phyloP scores from a whole-genome alignment of 202 grass and related monocot species.

The Elaeis oleifera region DNA sequence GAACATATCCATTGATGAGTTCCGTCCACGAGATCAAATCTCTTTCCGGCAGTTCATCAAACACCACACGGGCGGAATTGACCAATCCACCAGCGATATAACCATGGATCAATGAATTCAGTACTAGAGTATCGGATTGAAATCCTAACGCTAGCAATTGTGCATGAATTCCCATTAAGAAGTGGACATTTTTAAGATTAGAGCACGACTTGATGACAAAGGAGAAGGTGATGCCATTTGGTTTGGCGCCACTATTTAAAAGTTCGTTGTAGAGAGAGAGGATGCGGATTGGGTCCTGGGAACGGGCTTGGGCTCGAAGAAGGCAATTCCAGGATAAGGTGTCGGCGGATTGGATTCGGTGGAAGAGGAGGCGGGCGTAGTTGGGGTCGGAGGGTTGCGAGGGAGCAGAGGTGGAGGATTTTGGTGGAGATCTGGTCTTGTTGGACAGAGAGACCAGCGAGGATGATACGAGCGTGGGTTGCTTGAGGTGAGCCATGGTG shows the following conservation, averaged over 20 bases:
- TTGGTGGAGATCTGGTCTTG: constrained; percentile 6
- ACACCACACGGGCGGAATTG: constrained; percentile 5
- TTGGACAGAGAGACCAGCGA: constrained; percentile 2
- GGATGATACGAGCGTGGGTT: constrained; percentile 19
- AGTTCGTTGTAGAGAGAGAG: constrained; percentile 7
- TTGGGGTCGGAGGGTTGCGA: constrained; percentile 6
- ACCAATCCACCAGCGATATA: constrained; percentile 10
- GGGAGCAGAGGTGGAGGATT: constrained; percentile 16
- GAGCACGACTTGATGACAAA: constrained; percentile 16
- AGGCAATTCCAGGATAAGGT: constrained; percentile 6
- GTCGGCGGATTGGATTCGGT: constrained; percentile 5
- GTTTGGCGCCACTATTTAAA: background rate
- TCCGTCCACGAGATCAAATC: no score
- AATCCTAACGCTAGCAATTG: constrained; percentile 14
- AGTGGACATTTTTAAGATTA: background rate
- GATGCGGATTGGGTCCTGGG: background rate
- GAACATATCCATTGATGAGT: no score
- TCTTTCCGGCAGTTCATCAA: background rate
- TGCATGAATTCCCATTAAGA: constrained; percentile 19
- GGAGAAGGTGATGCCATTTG: constrained; percentile 9
- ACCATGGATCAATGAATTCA: constrained; percentile 23
- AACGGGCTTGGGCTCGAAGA: constrained; percentile 2
- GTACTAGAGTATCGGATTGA: background rate
- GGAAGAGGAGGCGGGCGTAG: constrained; percentile 4
- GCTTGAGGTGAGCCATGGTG: constrained; percentile 11